Evolutionary conservation across 345 rosid species (phyloP), one percentile per base, ranked within the genome.

Genomic region (Camelina sativa): DNA sequence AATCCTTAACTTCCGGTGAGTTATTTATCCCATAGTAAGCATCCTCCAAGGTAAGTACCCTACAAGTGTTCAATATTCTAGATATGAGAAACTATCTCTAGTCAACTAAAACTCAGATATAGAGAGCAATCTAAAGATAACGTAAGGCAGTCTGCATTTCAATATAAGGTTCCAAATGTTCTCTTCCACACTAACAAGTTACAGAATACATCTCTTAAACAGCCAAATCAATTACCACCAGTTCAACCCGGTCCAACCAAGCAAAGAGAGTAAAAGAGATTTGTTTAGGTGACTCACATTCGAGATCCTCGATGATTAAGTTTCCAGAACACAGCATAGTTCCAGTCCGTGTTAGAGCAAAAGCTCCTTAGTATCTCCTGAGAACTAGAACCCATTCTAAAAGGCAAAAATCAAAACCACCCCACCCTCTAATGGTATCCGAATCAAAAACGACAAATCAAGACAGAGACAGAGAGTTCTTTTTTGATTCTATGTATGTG

Each of bases 11-110:
- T 82, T 67, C 83, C n/a, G 56, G 79, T 69, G 82, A 79, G 76
- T 76, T 74, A 80, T 71, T 73, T 43, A 57, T 77, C 75, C 74
- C 87, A 76, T 79, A 91, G 83, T 86, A 93, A 25, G 90, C 91
- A 80, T 91, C 96, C 84, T 88, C 97, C 91, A 89, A 85, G 61
- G 98, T 88, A 76, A 93, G 81, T 78, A 93, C 85, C 94, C 98
- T 93, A 86, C 67, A 69, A 66, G 56, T 64, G n/a, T 63, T 70
- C 37, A 63, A 55, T 7, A 38, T 15, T 35, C 35, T 12, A 71
- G 15, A 38, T 48, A 57, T 71, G 68, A 71, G 56, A 77, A 65
- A 48, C 67, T 9, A 51, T 57, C 20, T 57, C 20, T 15, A 20
- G 23, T 57, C 54, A 47, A 64, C 38, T 3, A 35, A 13, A 15